Evolutionary conservation across 1,284 basidiomycete genomes (phyloP), one percentile per base, ranked within the genome.

Genomic region (Heterobasidion annosum): DNA sequence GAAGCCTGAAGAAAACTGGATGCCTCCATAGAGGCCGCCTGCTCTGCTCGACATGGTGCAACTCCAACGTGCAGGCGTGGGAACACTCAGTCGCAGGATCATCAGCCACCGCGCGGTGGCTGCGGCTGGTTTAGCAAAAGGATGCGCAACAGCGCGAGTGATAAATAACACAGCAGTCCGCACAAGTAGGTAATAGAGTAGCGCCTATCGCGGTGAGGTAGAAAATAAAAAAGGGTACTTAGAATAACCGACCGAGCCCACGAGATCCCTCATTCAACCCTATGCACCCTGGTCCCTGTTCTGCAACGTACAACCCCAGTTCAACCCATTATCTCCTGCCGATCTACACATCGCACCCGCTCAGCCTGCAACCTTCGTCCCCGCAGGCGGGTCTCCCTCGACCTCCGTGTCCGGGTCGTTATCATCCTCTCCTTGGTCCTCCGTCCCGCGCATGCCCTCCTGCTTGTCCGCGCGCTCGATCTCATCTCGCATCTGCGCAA

Each of bases 11-110:
- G 85, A 86, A 69, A 90, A 90, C 55, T 88, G 84, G 59, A 90
- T 88, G 63, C 87, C 87, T 51, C 88, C 87, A 61, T 90, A 90
- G 53, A 90, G 76, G 55, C 88, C 87, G 56, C 87, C 87, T 56
- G 85, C 84, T 75, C 81, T 79, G 69, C 81, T 79, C 53, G 83
- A 83, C 85, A 87, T 87, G 58, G 63, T 72, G 64, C 67, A 25
- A 25, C 25, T 25, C 25, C 25, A 25, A 25, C 25, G 25, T 25
- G 25, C 25, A 25, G 5, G 0, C 25, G 25, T 25, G 25, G 25
- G 25, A 25, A 25, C 25, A 25, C 25, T 25, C 25, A 5, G 25
- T 25, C 25, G 25, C 25, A 5, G 63, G 44, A 57, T 55, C 7
- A 48, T 32, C 2, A 32, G 16, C 37, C 12, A 40, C 10, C 10